These are phyloP conservation scores for Fraxinus greggii DNA, from an alignment of 305 asterid species.

Conservation along the genomic window DNA sequence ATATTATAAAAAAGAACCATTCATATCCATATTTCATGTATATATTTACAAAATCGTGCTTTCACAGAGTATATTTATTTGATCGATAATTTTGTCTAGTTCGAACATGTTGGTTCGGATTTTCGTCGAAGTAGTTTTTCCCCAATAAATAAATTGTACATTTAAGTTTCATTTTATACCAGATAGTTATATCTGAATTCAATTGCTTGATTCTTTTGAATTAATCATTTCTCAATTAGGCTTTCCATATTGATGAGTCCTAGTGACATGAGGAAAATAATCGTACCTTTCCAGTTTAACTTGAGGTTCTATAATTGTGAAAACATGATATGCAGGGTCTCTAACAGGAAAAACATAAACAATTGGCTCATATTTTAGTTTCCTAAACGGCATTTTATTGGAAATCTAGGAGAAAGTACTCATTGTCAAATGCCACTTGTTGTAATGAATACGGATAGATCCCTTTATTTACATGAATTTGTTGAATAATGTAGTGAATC, in stretches of 20 bases:
- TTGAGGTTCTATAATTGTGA: constrained; percentile 14
- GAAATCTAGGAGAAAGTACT: neutral
- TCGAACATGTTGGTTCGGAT: neutral
- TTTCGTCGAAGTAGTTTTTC: neutral
- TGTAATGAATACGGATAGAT: neutral
- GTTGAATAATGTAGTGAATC: constrained; percentile 59
- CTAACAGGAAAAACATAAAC: neutral
- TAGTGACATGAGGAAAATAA: constrained; percentile 7
- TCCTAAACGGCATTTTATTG: neutral
- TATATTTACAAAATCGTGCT: neutral
- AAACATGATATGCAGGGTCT: constrained; percentile 8
- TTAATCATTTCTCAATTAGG: neutral
- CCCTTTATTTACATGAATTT: neutral
- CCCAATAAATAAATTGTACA: neutral
- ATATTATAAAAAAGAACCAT: neutral
- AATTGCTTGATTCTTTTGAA: neutral
- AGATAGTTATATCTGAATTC: neutral
- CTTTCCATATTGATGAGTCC: neutral
- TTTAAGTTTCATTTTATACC: neutral
- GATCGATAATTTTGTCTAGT: neutral
- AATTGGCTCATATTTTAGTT: neutral
- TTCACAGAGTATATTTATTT: neutral
- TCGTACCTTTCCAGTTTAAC: constrained; percentile 21
- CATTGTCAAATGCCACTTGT: neutral
- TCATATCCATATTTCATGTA: neutral